Evolutionary conservation across 2,329 filamentous ascomycete genomes (phyloP), one percentile per base, ranked within the genome.

Genomic region (Alternaria triticimaculans): DNA sequence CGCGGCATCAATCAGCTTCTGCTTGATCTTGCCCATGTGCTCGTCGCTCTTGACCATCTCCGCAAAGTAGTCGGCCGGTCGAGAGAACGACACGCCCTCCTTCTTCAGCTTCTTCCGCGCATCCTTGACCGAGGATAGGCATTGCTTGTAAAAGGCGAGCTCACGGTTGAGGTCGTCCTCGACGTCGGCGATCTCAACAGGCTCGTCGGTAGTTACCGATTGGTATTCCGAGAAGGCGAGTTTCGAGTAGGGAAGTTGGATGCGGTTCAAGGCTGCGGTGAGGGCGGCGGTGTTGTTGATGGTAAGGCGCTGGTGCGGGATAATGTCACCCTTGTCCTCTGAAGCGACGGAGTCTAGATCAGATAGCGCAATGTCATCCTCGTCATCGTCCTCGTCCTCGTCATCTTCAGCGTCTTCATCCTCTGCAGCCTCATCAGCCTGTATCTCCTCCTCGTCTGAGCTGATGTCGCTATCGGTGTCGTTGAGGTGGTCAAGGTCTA

Each of bases 1-100:
- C 0, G 95, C 96, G 77, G 96, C 93, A 76, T 98, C 94, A 66
- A 97, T 87, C 75, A 98, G 85, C 86, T 96, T 97, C 76, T 90
- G 89, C 86, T 96, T 96, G 79, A 99, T 92, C 86, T 92, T 94
- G 79, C 92, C 92, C 96, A 99, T 99, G 81, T 97, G 96, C 75
- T 96, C 95, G 79, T 99, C 96, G 76, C 91, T 93, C 88, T 98
- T 98, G 76, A 97, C 90, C 94, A 98, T 99, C 86, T 99, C 96
- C 48, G 96, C 96, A 75, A 99, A 99, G 84, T 97, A 99, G 83
- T 99, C 96, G 60, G 88, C 90, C 4, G 96, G 96, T 10, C 96
- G 88, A 26, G 93, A 91, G 82, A 99, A 99, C 7, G 92, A 88
- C 1, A 95, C 87, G 9, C 91, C 91, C 80, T 97, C 95, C 67